Evolutionary conservation across 371 early-diverging fungal species (phyloP).

Genomic region (Mortierella sp.): DNA sequence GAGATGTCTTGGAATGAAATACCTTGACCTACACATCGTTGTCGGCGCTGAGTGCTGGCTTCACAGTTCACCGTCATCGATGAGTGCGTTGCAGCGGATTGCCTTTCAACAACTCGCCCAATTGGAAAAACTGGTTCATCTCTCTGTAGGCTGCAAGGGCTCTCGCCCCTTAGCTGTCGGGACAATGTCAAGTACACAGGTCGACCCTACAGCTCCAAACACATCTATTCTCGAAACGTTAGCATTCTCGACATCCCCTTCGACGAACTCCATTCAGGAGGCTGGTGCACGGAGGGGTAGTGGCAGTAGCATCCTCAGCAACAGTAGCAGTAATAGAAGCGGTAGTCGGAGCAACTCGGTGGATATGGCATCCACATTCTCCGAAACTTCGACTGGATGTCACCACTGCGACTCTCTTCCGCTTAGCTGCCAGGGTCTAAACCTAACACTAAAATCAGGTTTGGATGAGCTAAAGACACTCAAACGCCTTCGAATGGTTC

Average conservation of each 20-base stretch:
- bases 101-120: constrained; percentile 22
- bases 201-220: too few relatives aligned
- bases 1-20: constrained; percentile 14
- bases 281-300: too few relatives aligned
- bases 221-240: too few relatives aligned
- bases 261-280: too few relatives aligned
- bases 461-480: constrained; percentile 15
- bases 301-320: neutral
- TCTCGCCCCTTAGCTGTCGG: neutral
- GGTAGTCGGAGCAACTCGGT: too few relatives aligned
- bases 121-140: constrained; percentile 19
- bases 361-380: too few relatives aligned
- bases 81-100: constrained; percentile 11
- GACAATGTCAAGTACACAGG: too few relatives aligned
- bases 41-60: constrained; percentile 8
- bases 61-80: neutral
- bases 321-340: neutral
- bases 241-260: too few relatives aligned
- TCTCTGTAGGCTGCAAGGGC: constrained; percentile 25
- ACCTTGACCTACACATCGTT: constrained; percentile 24
- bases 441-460: constrained; percentile 17
- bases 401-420: too few relatives aligned
- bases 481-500: constrained; percentile 18
- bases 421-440: constrained; percentile 8
- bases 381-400: too few relatives aligned